Evolutionary conservation across 2,329 filamentous ascomycete genomes (phyloP), one percentile per base, ranked within the genome.

Genomic region (Coniochaeta sp.): DNA sequence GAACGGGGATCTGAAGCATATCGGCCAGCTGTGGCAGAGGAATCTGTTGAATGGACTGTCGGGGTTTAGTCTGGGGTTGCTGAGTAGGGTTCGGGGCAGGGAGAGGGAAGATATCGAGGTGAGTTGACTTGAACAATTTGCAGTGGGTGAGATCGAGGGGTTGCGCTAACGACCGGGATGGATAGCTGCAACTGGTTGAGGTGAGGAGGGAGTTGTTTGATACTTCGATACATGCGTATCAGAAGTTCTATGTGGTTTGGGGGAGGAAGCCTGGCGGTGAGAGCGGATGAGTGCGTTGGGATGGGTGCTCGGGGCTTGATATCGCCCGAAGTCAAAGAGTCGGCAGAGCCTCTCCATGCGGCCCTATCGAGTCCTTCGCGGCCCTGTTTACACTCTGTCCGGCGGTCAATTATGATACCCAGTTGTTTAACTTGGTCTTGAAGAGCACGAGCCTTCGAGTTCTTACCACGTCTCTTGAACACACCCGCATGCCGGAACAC

Each of bases 31-130:
- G 50, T 65, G 61, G 61, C 59, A 60, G 50, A 38, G 51, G 35
- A 65, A 63, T 46, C 28, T 68, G 52, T 53, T 60, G 6, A 59
- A 52, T 28, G 65, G 65, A 10, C 33, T 67, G 51, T 59, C 63
- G 22, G 67, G 57, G n/a, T 63, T 68, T 24, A 67, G 59, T 33
- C 52, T 65, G 45, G 58, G 52, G 6, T 49, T 63, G 48, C 58
- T 65, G 42, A 52, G 57, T 53, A 67, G 72, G 8, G 68, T 69
- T 1, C 65, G 70, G 53, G 67, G 67, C 3, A 64, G 67, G 51
- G 71, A 65, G 4, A 60, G 68, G 8, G 72, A 71, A n/a, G 66
- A 78, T 57, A 76, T 77, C 26, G 74, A 80, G 69, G 76, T 75
- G 52, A 55, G 68, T 58, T n/a, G n/a, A n/a, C n/a, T n/a, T n/a